These are phyloP conservation scores for Wickerhamomyces kurtzmanii DNA, from an alignment of 805 yeast species.

Conservation along the genomic window DNA sequence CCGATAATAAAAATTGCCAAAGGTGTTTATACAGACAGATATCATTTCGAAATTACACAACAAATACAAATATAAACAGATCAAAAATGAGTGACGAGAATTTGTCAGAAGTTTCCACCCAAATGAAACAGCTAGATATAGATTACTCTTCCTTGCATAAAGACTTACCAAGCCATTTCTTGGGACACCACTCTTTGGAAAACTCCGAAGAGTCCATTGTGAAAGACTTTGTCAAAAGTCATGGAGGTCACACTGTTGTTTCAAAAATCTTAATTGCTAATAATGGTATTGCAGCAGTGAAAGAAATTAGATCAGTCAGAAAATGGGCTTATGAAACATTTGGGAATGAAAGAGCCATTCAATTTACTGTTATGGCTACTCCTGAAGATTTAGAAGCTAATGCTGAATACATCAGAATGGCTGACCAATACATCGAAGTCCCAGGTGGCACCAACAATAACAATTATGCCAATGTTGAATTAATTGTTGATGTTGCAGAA, in stretches of 20 bases:
- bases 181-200: constrained; percentile 72
- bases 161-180: constrained; percentile 60
- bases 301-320: constrained; percentile 93
- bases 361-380: constrained; percentile 97
- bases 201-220: constrained; percentile 69
- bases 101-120: constrained; percentile 23
- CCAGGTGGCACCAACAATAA: constrained; percentile 99
- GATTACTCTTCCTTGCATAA: constrained; percentile 25
- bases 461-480: constrained; percentile 95
- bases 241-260: constrained; percentile 94
- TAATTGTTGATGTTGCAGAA: constrained; percentile 95
- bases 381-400: constrained; percentile 98
- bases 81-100: constrained; percentile 29
- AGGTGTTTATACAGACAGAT: no score
- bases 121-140: constrained; percentile 17
- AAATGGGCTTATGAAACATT: constrained; percentile 99
- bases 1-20: no score
- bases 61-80: no score
- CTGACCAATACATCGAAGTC: constrained; percentile 95
- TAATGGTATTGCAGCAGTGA: constrained; percentile 99
- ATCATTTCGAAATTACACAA: no score
- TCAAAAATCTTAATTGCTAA: constrained; percentile 86
- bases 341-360: constrained; percentile 88
- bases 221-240: constrained; percentile 74
- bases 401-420: constrained; percentile 98